Evolutionary conservation across 1,284 basidiomycete genomes (phyloP).

Genomic region (Phlebopus sp.): DNA sequence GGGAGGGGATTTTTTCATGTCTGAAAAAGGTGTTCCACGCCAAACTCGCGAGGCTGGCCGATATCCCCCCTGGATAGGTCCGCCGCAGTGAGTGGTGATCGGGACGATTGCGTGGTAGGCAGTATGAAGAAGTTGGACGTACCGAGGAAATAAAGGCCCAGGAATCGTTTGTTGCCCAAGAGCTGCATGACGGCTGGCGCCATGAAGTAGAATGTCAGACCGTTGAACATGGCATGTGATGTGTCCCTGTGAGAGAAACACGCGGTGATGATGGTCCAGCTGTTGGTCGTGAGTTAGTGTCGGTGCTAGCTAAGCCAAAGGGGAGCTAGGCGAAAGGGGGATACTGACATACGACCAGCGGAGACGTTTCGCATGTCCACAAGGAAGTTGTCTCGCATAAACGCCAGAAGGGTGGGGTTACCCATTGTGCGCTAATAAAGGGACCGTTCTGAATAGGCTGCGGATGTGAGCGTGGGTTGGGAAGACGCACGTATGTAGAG

Average conservation of each 20-base stretch:
- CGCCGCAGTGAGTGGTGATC: background rate
- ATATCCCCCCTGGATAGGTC: conserved; percentile 51
- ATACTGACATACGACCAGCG: conserved; percentile 65
- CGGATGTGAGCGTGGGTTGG: background rate
- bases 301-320: conserved; percentile 4
- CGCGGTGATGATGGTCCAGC: conserved; percentile 79
- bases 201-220: conserved; percentile 78
- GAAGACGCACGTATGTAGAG: conserved; percentile 36
- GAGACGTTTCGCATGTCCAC: conserved; percentile 61
- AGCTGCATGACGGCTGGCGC: conserved; percentile 66
- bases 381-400: conserved; percentile 72
- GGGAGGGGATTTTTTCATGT: conserved; percentile 46
- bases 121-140: background rate
- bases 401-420: conserved; percentile 50
- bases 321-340: background rate
- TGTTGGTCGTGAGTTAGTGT: conserved; percentile 27
- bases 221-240: conserved; percentile 75
- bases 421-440: conserved; percentile 27
- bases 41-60: conserved; percentile 60
- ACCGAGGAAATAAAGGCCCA: conserved; percentile 78
- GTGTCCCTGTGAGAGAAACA: conserved; percentile 70
- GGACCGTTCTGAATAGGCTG: conserved; percentile 1
- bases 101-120: background rate
- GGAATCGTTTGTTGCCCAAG: conserved; percentile 69
- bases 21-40: conserved; percentile 50